Evolutionary conservation across 441 rosid species (phyloP), one percentile per base, ranked within the genome.

Genomic region (Euphorbia neoarborescens): DNA sequence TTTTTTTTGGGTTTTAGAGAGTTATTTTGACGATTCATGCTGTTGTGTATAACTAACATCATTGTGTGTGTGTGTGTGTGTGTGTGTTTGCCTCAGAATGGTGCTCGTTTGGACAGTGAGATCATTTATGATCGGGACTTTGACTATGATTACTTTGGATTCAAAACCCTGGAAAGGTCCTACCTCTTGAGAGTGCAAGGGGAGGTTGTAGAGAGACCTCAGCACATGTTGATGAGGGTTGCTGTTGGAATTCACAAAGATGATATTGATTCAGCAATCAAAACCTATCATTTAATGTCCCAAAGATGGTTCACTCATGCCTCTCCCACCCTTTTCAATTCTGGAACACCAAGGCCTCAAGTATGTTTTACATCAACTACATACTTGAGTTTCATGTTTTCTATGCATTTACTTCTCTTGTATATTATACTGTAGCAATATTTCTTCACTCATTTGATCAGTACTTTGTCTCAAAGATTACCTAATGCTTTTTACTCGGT

Each of bases 301-400:
- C 98, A 90, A 60, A 65, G 98, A 9, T 90, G 98, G 98, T 90
- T 92, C 80, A 92, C 93, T 78, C 98, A 92, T 84, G 98, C 96
- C 24, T 90, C 96, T 69, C 98, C 98, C 13, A 92, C 98, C 15
- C 93, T 92, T 59, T 92, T 92, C 75, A 92, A 92, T 81, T 90
- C 90, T 19, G 96, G 96, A 65, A 92, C 96, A 24, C 96, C 98
- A 53, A 89, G 90, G 78, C 87, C 96, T 19, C 98, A 92, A 71
- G 97, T 92, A 77, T 46, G 81, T 53, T 44, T 57, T n/a, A 42
- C 46, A 15, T 53, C 37, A 11, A 14, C 7, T 13, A 22, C 44
- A 65, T 51, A 4, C 59, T 58, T 72, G 27, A 30, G 20, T 20
- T n/a, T 63, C 32, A 56, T 40, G 30, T 22, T 19, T 14, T 65